Base-by-base conservation (phyloP, 2,329 filamentous ascomycete species). In the Botrytis sinoallii region DNA sequence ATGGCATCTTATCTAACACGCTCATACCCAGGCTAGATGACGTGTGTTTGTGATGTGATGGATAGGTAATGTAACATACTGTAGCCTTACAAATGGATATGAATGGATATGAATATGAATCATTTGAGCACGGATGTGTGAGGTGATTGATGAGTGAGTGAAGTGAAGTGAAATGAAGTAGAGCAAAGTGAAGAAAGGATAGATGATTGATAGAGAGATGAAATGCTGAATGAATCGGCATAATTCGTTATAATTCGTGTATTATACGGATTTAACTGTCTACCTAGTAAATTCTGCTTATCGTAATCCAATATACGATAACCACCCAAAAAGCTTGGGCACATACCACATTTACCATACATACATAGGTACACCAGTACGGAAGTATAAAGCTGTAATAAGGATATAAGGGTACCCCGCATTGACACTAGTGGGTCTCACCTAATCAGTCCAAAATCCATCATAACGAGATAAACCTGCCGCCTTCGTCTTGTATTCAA, bases 381-480 rank as follows among this genome's bases (percentile, higher is more conserved):
- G 46, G 22, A 48, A 12, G 46, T 52, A n/a, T n/a, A n/a, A 52
- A n/a, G 29, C 29, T 35, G 25, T 32, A 29, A 20, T 44, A n/a
- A 20, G 48, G 48, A 52, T 52, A 64, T 64, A 65, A 65, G 40
- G 63, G 46, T 55, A 66, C 63, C 63, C 63, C 63, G 63, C 63
- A 66, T 66, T 48, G 20, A 35, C 63, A 22, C 64, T 66, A 66
- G 64, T 48, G 44, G 29, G 64, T 46, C 64, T 66, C 64, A 66
- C 64, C 64, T 52, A 52, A 66, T 52, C 44, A 18, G 4, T 67
- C 14, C 40, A 12, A 38, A 10, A 52, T 2, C 44, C 44, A 38
- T 7, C 29, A 66, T 18, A 44, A 25, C 42, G 14, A 48, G 12
- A 29, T 57, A 44, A 35, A 66, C 64, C 60, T 61, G 59, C 59